Conservation (phyloP, 2,329 filamentous ascomycete species). For the Kalaharituber pfeilii region DNA sequence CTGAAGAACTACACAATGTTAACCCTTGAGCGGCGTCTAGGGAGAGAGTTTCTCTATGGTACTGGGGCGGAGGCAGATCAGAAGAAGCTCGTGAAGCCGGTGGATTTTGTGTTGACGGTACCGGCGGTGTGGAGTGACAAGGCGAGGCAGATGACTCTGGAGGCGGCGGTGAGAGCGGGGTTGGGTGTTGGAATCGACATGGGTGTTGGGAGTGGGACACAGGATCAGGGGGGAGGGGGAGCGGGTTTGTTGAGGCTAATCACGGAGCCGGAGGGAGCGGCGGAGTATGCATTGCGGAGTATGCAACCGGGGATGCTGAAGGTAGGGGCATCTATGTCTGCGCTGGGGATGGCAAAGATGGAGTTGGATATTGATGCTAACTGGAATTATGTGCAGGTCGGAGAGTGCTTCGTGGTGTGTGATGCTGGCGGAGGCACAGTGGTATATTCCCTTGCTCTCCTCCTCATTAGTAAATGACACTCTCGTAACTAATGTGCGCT, state of each 20-base stretch:
- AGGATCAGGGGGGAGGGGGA: background rate
- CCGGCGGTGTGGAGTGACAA: slow-evolving; percentile 42
- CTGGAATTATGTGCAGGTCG: slow-evolving; percentile 26
- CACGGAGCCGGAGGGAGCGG: slow-evolving; percentile 24
- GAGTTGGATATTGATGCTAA: slow-evolving; percentile 1
- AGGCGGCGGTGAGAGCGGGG: slow-evolving; percentile 27
- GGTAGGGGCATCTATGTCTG: slow-evolving; percentile 8
- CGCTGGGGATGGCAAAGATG: background rate
- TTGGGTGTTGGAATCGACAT: slow-evolving; percentile 16
- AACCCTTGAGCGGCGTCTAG: slow-evolving; percentile 31
- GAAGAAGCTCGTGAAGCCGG: slow-evolving; percentile 24
- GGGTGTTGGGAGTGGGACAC: background rate
- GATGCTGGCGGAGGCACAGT: slow-evolving; percentile 40
- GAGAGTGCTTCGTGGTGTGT: slow-evolving; percentile 36
- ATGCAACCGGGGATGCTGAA: slow-evolving; percentile 17
- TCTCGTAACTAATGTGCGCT: background rate
- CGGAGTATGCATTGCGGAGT: slow-evolving; percentile 22
- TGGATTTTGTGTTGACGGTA: slow-evolving; percentile 41
- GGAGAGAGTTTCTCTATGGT: slow-evolving; percentile 27
- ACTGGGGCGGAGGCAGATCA: background rate
- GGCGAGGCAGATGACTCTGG: slow-evolving; percentile 35
- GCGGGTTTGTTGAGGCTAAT: slow-evolving; percentile 16
- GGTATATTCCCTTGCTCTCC: background rate
- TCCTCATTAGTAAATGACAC: background rate
- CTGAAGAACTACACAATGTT: slow-evolving; percentile 35